Conservation (phyloP, 2,329 filamentous ascomycete genomes). For the Neofusicoccum umdonicola region DNA sequence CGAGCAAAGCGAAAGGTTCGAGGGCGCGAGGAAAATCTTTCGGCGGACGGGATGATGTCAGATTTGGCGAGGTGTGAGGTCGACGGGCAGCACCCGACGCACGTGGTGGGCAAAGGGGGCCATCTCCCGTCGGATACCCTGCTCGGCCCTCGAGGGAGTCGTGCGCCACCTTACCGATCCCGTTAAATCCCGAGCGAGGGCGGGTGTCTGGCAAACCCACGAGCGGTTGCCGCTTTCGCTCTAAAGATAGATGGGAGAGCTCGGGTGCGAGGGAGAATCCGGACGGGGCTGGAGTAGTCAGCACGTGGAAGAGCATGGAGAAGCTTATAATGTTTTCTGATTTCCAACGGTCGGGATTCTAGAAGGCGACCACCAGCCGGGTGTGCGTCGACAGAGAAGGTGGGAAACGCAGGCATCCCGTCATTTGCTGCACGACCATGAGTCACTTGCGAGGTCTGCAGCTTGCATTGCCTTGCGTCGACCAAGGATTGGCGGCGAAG, state of each 20-base stretch:
- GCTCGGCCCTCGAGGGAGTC: neutral
- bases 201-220: neutral
- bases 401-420: neutral
- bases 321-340: neutral
- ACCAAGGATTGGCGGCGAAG: neutral
- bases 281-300: neutral
- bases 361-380: neutral
- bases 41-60: neutral
- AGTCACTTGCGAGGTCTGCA: neutral
- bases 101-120: neutral
- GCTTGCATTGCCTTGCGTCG: neutral
- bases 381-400: too few relatives aligned
- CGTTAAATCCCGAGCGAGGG: neutral
- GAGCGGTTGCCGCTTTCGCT: neutral
- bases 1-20: neutral
- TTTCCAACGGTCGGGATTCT: slow-evolving; percentile 4
- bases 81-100: neutral
- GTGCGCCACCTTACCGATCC: neutral
- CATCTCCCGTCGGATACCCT: neutral
- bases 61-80: neutral
- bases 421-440: neutral
- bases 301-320: neutral
- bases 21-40: neutral
- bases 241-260: neutral
- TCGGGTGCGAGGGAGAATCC: neutral